phyloP scores from a whole-genome alignment of 169 alveolate species.

The Toxoplasma gondii region DNA sequence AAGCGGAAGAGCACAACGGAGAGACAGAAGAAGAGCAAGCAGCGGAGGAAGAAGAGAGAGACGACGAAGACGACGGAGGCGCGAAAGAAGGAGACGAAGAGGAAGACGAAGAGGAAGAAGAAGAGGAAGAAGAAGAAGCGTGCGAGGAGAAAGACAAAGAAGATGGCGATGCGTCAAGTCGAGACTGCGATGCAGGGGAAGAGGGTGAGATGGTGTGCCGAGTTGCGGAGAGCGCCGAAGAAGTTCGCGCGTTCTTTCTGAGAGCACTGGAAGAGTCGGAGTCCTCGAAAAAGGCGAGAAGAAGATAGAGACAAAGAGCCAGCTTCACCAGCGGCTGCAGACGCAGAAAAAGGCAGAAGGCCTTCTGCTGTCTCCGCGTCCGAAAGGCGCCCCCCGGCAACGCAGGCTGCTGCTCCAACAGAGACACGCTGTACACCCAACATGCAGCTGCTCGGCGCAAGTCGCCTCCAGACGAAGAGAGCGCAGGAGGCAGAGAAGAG shows the following conservation, averaged over 20 bases:
- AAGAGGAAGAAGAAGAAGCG: too few species aligned
- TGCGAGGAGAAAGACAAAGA: too few species aligned
- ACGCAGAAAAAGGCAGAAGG: neutral
- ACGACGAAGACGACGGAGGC: too few species aligned
- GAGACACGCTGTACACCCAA: constrained; percentile 25
- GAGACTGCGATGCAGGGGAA: too few species aligned
- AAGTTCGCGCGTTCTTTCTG: neutral
- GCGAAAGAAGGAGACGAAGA: too few species aligned
- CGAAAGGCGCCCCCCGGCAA: neutral
- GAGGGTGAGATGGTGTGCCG: too few species aligned
- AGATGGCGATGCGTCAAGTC: too few species aligned
- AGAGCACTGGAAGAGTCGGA: neutral
- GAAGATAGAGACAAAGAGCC: neutral
- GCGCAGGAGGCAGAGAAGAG: neutral
- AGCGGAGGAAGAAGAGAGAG: too few species aligned
- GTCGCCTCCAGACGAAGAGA: neutral
- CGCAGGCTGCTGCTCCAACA: constrained; percentile 1
- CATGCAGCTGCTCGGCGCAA: constrained; percentile 3
- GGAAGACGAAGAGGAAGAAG: too few species aligned
- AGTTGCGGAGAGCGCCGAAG: neutral
- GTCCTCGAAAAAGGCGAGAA: constrained; percentile 27
- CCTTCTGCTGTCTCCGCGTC: constrained; percentile 11
- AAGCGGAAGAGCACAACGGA: too few species aligned
- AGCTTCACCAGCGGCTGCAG: neutral
- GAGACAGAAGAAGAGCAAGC: too few species aligned